Conservation (phyloP, 2,329 filamentous ascomycete species). For the Aureobasidium sp. region DNA sequence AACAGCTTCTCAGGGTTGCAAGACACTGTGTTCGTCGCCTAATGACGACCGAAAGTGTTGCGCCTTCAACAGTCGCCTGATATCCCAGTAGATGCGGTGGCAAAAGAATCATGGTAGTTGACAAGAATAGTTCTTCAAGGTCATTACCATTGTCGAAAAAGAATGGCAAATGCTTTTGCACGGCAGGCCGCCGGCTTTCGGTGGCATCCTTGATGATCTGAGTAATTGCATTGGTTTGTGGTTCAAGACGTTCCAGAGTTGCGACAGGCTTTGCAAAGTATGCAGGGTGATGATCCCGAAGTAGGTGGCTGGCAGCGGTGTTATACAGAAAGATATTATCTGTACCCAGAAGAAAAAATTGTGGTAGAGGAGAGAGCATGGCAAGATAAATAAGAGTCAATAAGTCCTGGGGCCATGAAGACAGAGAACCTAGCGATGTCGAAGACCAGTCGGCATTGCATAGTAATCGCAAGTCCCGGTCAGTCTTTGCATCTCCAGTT, state of each 20-base stretch:
- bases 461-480: background rate
- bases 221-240: background rate
- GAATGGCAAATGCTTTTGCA: background rate
- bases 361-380: background rate
- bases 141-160: background rate
- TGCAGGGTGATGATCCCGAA: background rate
- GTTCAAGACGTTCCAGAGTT: background rate
- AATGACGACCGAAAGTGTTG: background rate
- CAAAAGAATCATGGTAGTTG: background rate
- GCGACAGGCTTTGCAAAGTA: background rate
- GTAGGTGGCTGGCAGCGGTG: background rate
- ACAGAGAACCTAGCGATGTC: background rate
- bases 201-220: no score
- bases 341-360: background rate
- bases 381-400: background rate
- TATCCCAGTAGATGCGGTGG: background rate
- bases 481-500: background rate
- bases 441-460: background rate
- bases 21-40: background rate
- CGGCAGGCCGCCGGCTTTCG: background rate
- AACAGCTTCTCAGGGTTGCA: background rate
- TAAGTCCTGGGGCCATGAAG: constrained; percentile 7
- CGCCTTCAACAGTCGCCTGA: background rate
- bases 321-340: constrained; percentile 10
- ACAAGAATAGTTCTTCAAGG: background rate